Base-by-base conservation (phyloP, 148 eudicot species). In the Camellia granthamiana region DNA sequence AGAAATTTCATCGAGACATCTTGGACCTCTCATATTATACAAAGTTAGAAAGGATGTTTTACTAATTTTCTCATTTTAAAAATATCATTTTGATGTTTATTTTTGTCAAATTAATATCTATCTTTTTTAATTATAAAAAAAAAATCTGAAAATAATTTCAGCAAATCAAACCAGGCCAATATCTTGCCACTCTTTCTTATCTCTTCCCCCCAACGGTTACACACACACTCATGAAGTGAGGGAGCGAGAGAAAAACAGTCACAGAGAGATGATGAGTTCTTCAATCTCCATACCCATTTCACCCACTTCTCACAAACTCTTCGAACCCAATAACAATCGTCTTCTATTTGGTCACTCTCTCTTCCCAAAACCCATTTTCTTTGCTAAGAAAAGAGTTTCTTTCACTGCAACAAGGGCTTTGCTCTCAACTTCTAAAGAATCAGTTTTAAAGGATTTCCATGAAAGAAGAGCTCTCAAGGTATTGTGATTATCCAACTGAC, bases 381-480 rank as follows among this genome's bases (percentile, higher is more conserved):
- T 72, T 71, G 15, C 78, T 52, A 70, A 43, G 54, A 90, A 70
- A 82, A 89, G 76, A 72, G n/a, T 54, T 68, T 77, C 84, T 43
- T 52, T 75, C 49, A 83, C 81, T 64, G 77, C 83, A 69, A 85
- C 86, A 55, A 88, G 71, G 84, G 92, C 96, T 80, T 77, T 84
- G 76, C 87, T 90, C 52, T 90, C 95, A 12, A 73, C 85, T 52
- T 68, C 88, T 56, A 93, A 92, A 89, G 91, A 92, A 74, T 72
- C 78, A 75, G 92, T 93, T 72, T 88, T 93, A 81, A 83, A 84
- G 76, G 91, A 88, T 68, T 93, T 93, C 74, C 88, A 68, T 65
- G 85, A 88, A 55, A 84, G 79, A 84, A 84, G 81, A 84, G 96
- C 98, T 79, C 93, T 92, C 80, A 93, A 91, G 91, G 95, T 93